Evolutionary conservation across 2,329 filamentous ascomycete species (phyloP).

Genomic region (Neonectria sp.): DNA sequence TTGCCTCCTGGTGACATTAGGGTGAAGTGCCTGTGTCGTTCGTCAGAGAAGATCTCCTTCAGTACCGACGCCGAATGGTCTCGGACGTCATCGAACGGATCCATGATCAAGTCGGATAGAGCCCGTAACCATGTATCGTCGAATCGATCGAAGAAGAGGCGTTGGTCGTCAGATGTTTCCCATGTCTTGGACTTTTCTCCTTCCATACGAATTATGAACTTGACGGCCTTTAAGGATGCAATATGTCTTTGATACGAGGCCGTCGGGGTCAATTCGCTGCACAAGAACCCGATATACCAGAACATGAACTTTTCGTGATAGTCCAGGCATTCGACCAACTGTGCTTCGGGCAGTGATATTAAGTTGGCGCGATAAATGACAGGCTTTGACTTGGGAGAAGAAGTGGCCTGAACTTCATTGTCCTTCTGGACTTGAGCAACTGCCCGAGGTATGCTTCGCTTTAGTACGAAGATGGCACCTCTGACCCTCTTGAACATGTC

Average conservation of each 20-base stretch:
- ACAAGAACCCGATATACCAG: constrained; percentile 83
- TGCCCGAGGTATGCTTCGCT: constrained; percentile 58
- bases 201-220: constrained; percentile 77
- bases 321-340: constrained; percentile 57
- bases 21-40: constrained; percentile 50
- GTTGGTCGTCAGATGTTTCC: constrained; percentile 57
- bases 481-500: constrained; percentile 84
- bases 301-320: constrained; percentile 76
- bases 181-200: constrained; percentile 66
- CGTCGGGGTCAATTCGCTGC: constrained; percentile 81
- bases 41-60: constrained; percentile 61
- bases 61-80: constrained; percentile 68
- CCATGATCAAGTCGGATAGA: constrained; percentile 84
- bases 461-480: constrained; percentile 73
- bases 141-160: constrained; percentile 58
- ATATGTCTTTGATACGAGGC: constrained; percentile 93
- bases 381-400: constrained; percentile 42
- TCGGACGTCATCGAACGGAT: constrained; percentile 95
- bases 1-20: constrained; percentile 34
- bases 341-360: constrained; percentile 55
- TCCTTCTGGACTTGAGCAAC: constrained; percentile 55
- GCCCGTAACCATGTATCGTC: constrained; percentile 71
- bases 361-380: constrained; percentile 58
- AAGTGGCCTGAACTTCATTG: constrained; percentile 28
- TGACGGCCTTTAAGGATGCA: constrained; percentile 80